Base-by-base conservation (phyloP, 495 filamentous ascomycete species). In the Amniculicola lignicola region DNA sequence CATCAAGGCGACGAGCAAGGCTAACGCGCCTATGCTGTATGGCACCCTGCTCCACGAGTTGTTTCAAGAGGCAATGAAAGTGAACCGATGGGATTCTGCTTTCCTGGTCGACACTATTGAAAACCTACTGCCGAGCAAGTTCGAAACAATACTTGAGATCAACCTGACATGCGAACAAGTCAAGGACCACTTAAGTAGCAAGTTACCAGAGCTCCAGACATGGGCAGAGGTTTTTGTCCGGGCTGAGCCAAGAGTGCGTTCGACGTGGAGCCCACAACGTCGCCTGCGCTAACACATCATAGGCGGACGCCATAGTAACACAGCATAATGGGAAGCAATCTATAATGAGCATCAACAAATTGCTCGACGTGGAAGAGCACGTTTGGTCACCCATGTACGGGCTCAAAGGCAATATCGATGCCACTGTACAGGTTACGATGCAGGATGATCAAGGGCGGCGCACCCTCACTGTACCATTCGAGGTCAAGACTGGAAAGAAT, bases 381-480 rank as follows among this genome's bases (percentile, higher is more conserved):
- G 80, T 96, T 31, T 96, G 91, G 93, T 96, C 93, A 14, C 93
- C 93, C 5, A 89, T 88, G 83, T 97, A 92, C 66, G 93, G 93
- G 0, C 77, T 98, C 5, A 97, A 98, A 72, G 93, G 93, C 25
- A 97, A 96, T 67, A 89, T 98, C 51, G 93, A 98, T 73, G 93
- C 93, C n/a, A 97, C 93, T 3, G 86, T 98, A 11, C 88, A 97
- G 72, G 83, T 92, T n/a, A 80, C 79, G 4, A 86, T 94, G 74
- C 69, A 82, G 36, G 89, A 95, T 24, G 73, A 79, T 53, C 63
- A 74, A 21, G 68, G 71, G 41, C 61, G 81, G 27, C 85, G 81
- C 60, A 88, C 78, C 3, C 76, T 98, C 47, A 86, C 90, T 2
- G 88, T 95, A 14, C 93, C 93, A 2, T 86, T 97, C 55, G 93